phyloP scores from a whole-genome alignment of 2,329 filamentous ascomycete genomes.

The Harringtonia aguacate region DNA sequence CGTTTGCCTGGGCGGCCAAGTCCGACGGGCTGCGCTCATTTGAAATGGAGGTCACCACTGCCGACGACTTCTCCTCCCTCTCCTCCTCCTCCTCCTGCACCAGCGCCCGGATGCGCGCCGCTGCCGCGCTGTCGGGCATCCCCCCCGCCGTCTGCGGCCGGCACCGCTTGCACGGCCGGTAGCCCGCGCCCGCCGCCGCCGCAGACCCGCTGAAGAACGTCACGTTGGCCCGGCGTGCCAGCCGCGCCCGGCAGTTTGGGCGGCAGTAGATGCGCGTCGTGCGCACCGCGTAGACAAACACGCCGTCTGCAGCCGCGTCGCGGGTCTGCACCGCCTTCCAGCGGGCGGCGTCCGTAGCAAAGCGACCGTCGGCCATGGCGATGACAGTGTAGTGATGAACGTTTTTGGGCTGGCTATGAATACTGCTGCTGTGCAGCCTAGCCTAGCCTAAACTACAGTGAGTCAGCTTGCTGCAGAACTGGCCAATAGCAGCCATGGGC shows the following conservation, averaged over 20 bases:
- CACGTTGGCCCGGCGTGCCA: slow-evolving; percentile 51
- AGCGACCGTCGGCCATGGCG: background rate
- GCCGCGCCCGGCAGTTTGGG: slow-evolving; percentile 47
- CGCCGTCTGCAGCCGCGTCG: slow-evolving; percentile 24
- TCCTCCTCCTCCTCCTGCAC: slow-evolving; percentile 17
- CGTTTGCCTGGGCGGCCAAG: slow-evolving; percentile 37
- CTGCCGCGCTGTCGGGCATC: slow-evolving; percentile 32
- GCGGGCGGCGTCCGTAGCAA: slow-evolving; percentile 16
- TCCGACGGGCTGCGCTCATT: slow-evolving; percentile 11
- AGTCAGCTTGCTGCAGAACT: background rate
- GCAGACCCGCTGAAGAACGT: slow-evolving; percentile 36
- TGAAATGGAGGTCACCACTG: slow-evolving; percentile 12
- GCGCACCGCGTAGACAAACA: slow-evolving; percentile 31
- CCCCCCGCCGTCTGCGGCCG: slow-evolving; percentile 26
- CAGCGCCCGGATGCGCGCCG: slow-evolving; percentile 25
- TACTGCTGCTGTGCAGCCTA: background rate
- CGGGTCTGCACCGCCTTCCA: slow-evolving; percentile 26
- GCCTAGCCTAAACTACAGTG: background rate
- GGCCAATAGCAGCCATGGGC: background rate
- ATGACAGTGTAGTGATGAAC: too few species aligned
- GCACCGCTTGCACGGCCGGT: slow-evolving; percentile 48
- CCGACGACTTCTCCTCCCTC: background rate
- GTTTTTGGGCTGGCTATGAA: background rate
- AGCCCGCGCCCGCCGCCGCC: slow-evolving; percentile 37
- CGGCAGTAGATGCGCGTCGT: slow-evolving; percentile 46